Base-by-base conservation (phyloP, 2,329 filamentous ascomycete species). In the Nemania serpens region DNA sequence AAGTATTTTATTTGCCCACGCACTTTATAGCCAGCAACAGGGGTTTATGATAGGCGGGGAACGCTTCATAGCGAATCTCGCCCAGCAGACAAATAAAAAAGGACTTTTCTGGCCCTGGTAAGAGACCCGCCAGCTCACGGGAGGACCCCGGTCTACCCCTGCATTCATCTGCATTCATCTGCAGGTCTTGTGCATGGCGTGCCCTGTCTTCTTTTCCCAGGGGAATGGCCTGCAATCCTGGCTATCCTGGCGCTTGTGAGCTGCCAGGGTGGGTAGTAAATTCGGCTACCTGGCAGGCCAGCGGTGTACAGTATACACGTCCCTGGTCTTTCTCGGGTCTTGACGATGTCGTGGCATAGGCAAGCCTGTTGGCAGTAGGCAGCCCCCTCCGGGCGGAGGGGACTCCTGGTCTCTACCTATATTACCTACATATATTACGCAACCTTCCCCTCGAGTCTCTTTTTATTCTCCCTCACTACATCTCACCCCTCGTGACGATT, bases 401-500 rank as follows among this genome's bases (percentile, higher is more conserved):
- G 25, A 4, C 7, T 7, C 7, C 7, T 29, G 25, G 25, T 29
- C 25, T 29, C 25, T n/a, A n/a, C n/a, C n/a, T 29, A 29, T 29
- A 29, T 29, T 22, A 15, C 22, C 22, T 12, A 20, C n/a, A 5
- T 58, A 62, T 62, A 65, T 60, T 57, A 64, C 43, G 29, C 37
- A 48, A 37, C 42, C 41, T 43, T 49, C 42, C 58, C 61, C 62
- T 51, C 51, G 33, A 17, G 18, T 36, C 37, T 37, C 22, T 57
- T 22, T 43, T 36, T 58, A 51, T 52, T 33, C 22, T 49, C 25
- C 36, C 37, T n/a, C 53, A 60, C 52, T 56, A 43, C 60, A 59
- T 58, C 59, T 56, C 62, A 50, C 50, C 37, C 43, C 51, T 54
- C 34, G 62, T 64, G 62, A 64, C 52, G 59, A 65, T 48, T 62